Conservation (phyloP, 2,329 filamentous ascomycete genomes). For the Curvularia sp. region DNA sequence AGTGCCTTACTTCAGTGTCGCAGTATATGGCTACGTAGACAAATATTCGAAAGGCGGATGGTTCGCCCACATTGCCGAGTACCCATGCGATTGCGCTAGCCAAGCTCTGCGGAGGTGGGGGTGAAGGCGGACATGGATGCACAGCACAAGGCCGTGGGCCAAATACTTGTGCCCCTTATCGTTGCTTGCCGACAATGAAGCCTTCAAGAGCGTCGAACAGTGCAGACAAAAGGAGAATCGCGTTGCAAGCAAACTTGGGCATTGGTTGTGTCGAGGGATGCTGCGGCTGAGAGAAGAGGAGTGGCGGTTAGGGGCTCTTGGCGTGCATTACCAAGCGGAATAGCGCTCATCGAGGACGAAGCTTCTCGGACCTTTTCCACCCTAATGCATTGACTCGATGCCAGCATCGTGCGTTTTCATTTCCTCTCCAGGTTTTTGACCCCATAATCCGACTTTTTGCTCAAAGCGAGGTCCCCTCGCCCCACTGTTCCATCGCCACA, state of each 20-base stretch:
- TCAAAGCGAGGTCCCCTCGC: constrained; percentile 2
- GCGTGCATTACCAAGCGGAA: constrained; percentile 6
- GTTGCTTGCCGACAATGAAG: background rate
- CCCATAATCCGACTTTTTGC: background rate
- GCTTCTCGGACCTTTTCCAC: constrained; percentile 9
- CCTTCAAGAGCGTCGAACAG: background rate
- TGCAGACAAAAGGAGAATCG: background rate
- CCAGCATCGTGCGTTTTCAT: background rate
- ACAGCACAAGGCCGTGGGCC: background rate
- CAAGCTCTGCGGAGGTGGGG: background rate
- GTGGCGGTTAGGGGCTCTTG: constrained; percentile 8
- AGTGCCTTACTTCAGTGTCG: background rate
- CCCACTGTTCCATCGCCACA: background rate
- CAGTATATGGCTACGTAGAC: background rate
- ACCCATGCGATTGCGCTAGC: background rate
- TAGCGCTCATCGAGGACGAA: background rate
- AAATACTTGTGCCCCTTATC: background rate
- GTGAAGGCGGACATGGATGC: background rate
- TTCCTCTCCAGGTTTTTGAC: background rate
- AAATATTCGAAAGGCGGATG: background rate
- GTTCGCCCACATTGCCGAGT: background rate
- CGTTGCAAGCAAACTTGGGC: background rate
- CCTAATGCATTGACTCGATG: constrained; percentile 11
- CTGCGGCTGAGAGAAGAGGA: background rate
- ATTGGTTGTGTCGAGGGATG: background rate